phyloP scores from a whole-genome alignment of 169 alveolate genomes.

The Eimeria maxima region DNA sequence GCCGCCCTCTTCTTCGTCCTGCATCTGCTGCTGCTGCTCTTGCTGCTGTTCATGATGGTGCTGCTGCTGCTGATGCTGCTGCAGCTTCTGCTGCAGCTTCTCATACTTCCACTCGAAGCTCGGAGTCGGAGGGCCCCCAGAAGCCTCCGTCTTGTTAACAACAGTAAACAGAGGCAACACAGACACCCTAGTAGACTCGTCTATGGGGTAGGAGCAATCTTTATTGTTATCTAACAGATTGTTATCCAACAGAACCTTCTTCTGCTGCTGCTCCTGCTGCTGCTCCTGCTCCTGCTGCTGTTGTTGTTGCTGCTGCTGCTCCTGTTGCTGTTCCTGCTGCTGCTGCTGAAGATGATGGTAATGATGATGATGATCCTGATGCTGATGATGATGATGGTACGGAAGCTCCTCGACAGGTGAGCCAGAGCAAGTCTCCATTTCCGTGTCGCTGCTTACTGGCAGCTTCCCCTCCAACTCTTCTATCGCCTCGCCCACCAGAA shows the following conservation, averaged over 20 bases:
- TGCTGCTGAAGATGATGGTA: not conserved
- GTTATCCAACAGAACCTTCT: not conserved
- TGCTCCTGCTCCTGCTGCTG: not conserved
- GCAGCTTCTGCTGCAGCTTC: conserved; percentile 14
- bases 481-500: not conserved
- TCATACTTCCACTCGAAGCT: not conserved
- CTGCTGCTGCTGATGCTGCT: conserved; percentile 20
- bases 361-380: not conserved
- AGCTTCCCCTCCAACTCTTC: not conserved
- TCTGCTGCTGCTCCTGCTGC: conserved; percentile 3
- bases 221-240: not conserved
- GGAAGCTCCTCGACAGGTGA: not conserved
- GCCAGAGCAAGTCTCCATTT: not conserved
- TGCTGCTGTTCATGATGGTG: not conserved
- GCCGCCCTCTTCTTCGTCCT: not conserved
- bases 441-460: not conserved
- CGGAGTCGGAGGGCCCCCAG: conserved; percentile 18
- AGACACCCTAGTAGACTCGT: not conserved
- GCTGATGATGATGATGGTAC: not conserved
- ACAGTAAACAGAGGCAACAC: conserved; percentile 22
- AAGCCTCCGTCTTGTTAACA: not conserved
- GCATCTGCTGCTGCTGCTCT: not conserved
- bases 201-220: not conserved
- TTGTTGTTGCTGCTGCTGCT: not conserved
- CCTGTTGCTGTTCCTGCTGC: not conserved